Base-by-base conservation (phyloP, 495 filamentous ascomycete genomes). In the Penicillium canariense region DNA sequence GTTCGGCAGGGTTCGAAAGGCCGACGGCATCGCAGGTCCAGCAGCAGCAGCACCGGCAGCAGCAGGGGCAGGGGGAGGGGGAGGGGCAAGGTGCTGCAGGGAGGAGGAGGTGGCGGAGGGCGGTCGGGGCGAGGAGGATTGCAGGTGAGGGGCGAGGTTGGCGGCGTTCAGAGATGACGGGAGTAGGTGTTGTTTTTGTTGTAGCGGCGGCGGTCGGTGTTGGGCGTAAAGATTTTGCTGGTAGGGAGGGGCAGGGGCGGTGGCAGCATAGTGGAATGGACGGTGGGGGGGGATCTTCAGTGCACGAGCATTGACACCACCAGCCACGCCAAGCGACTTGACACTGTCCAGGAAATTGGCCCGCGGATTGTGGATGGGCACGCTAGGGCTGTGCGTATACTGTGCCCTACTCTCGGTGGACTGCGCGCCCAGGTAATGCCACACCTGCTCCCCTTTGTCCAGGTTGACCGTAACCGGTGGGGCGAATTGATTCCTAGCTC, bases 331-430 rank as follows among this genome's bases (percentile, higher is more conserved):
- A 71, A 73, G 69, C 56, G 76, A 71, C 68, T 75, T 72, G 56
- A 79, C 72, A 61, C 71, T 78, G 59, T 82, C 78, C 45, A 83
- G 70, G 76, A 85, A 81, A 74, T 81, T 85, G 54, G 81, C 76
- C 55, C 73, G 75, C 52, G 74, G 74, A 65, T 86, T 81, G 70
- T 82, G 78, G 66, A 80, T 63, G 55, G 73, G 57, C 42, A 81
- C 84, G 34, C 72, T 72, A 55, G 80, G 84, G 75, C 95, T 86
- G 58, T 94, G 87, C 26, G 94, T 96, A 76, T 91, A 98, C 65
- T 96, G 89, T 39, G 90, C 87, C 71, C 86, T 91, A 62, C 91
- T 87, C 66, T 98, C 94, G 17, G 94, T 97, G 40, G 93, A 97
- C 44, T 78, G 82, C 62, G 84, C 81, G 15, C 89, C 89, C 58